Evolutionary conservation across 192 early-diverging fungal genomes (phyloP).

Genomic region (Linnemannia schmuckeri): DNA sequence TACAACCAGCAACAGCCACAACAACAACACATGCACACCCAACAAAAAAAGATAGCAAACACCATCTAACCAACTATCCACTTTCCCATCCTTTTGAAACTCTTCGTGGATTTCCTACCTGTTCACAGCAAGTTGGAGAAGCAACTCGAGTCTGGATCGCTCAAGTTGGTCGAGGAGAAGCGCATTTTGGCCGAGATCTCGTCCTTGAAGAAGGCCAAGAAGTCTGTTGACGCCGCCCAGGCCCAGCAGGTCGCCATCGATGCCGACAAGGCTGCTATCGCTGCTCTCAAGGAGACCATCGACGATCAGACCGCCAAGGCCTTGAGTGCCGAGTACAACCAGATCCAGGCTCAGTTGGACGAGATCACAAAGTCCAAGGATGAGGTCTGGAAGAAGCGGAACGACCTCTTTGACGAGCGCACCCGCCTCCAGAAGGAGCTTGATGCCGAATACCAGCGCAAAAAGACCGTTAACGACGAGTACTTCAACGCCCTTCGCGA

Average conservation of each 20-base stretch:
- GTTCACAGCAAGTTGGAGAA: conserved; percentile 75
- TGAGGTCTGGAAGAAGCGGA: conserved; percentile 72
- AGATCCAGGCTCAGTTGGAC: conserved; percentile 81
- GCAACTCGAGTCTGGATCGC: conserved; percentile 80
- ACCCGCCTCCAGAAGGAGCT: conserved; percentile 77
- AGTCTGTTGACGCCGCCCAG: conserved; percentile 74
- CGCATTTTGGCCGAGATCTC: conserved; percentile 87
- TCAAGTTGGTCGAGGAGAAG: conserved; percentile 91
- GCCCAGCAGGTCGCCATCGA: conserved; percentile 69
- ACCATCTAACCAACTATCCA: not conserved
- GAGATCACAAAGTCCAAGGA: conserved; percentile 73
- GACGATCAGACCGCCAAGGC: conserved; percentile 74
- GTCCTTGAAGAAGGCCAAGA: conserved; percentile 80
- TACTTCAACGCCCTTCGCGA: conserved; percentile 82
- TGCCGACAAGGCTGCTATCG: conserved; percentile 68
- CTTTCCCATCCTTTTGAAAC: not conserved
- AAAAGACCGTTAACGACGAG: conserved; percentile 76
- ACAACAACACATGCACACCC: not conserved
- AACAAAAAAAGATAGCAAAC: not conserved
- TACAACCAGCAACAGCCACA: not conserved
- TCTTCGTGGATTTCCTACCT: not conserved
- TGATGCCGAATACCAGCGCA: conserved; percentile 76
- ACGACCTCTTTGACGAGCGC: conserved; percentile 78
- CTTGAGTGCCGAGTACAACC: conserved; percentile 76
- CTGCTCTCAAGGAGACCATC: conserved; percentile 77